A percentile compares a stretch with the other conserved stretches of the same genome.
phyloP scores from a whole-genome alignment of 768 basidiomycete genomes.

The Suillus subalutaceus region DNA sequence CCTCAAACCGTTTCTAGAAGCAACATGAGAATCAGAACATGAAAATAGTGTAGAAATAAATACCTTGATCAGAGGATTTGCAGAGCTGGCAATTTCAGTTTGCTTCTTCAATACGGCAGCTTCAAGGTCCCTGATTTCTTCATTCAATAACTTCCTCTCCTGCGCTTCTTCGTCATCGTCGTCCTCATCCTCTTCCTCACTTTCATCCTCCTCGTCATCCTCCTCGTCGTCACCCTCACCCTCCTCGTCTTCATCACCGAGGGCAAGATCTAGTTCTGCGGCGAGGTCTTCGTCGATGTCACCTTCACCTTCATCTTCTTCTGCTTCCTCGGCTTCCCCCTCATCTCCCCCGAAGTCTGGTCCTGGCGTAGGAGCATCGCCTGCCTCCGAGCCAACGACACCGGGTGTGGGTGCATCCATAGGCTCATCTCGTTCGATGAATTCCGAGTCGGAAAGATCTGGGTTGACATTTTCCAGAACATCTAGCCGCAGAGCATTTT shows the following conservation, averaged over 20 bases:
- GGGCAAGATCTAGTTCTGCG: slow-evolving; percentile 83
- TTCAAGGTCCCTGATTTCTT: slow-evolving; percentile 89
- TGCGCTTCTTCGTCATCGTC: slow-evolving; percentile 84
- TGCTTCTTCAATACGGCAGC: slow-evolving; percentile 86
- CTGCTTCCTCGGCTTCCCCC: slow-evolving; percentile 61
- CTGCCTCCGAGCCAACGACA: slow-evolving; percentile 64
- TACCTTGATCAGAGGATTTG: slow-evolving; percentile 88
- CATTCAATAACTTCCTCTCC: slow-evolving; percentile 77
- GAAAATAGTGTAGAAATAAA: slow-evolving; percentile 1
- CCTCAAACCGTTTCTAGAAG: slow-evolving; percentile 86
- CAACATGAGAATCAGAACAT: background rate
- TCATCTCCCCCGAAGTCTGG: slow-evolving; percentile 56
- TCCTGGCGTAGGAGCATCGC: slow-evolving; percentile 62
- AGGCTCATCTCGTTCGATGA: slow-evolving; percentile 65
- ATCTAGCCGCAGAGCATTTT: slow-evolving; percentile 45
- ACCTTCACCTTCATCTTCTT: slow-evolving; percentile 66
- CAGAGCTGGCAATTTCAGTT: slow-evolving; percentile 78
- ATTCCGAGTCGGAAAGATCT: slow-evolving; percentile 88
- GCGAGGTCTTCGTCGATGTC: slow-evolving; percentile 90
- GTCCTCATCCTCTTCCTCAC: slow-evolving; percentile 53
- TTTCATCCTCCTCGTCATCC: slow-evolving; percentile 55
- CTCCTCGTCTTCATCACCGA: slow-evolving; percentile 66
- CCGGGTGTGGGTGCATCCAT: slow-evolving; percentile 72
- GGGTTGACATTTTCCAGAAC: slow-evolving; percentile 90
- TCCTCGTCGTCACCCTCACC: slow-evolving; percentile 75